These are phyloP conservation scores for Fusarium sororula DNA, from an alignment of 2,329 filamentous ascomycete species.

Conservation along the genomic window DNA sequence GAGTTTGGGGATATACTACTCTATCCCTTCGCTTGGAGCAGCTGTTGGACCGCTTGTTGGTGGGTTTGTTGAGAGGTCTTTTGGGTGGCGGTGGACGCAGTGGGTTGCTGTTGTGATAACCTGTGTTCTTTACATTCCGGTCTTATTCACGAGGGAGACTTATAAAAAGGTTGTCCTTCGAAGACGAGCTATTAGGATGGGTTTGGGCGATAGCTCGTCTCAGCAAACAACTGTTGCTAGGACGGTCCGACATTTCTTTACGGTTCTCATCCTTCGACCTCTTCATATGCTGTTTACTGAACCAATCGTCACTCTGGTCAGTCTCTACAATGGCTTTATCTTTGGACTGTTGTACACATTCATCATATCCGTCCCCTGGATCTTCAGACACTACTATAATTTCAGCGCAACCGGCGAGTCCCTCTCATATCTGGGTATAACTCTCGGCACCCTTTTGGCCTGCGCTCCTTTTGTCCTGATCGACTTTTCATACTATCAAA, in stretches of 20 bases:
- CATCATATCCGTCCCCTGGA: conserved; percentile 26
- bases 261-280: conserved; percentile 21
- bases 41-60: conserved; percentile 15
- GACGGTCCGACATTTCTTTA: conserved; percentile 17
- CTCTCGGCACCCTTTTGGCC: conserved; percentile 13
- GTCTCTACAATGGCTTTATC: conserved; percentile 27
- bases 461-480: conserved; percentile 20
- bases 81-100: conserved; percentile 30
- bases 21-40: conserved; percentile 18
- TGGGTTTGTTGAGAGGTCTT: conserved; percentile 1
- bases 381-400: conserved; percentile 11
- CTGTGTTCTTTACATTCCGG: conserved; percentile 4
- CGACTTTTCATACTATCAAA: conserved; percentile 26
- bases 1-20: conserved; percentile 22
- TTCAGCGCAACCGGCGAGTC: conserved; percentile 11
- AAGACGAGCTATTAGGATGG: conserved; percentile 17
- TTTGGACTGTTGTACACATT: conserved; percentile 27
- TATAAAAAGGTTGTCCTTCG: conserved; percentile 24
- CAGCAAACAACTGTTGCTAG: not conserved
- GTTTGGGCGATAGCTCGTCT: conserved; percentile 17
- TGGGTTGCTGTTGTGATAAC: conserved; percentile 22
- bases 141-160: conserved; percentile 21
- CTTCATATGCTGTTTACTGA: conserved; percentile 28
- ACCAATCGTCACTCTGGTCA: conserved; percentile 21
- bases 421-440: conserved; percentile 19